Evolutionary conservation across 2,329 filamentous ascomycete genomes (phyloP).

Genomic region (Coniochaeta sp.): DNA sequence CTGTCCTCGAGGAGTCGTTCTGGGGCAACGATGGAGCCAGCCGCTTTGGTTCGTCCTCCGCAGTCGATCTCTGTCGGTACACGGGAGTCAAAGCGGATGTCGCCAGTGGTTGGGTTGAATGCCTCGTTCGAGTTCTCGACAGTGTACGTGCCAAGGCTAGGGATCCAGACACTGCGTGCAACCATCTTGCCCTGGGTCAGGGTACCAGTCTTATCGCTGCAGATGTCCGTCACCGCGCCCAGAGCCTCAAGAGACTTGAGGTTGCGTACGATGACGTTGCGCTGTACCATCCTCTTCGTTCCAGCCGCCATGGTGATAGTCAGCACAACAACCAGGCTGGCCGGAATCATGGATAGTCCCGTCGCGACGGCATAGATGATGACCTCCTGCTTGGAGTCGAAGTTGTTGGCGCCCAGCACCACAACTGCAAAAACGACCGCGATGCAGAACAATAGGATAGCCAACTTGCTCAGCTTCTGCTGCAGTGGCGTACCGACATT

Average conservation of each 20-base stretch:
- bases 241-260: conserved; percentile 59
- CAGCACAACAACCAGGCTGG: conserved; percentile 52
- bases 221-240: conserved; percentile 63
- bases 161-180: conserved; percentile 53
- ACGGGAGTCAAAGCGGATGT: conserved; percentile 32
- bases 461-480: conserved; percentile 59
- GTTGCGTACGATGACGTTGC: conserved; percentile 50
- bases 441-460: conserved; percentile 55
- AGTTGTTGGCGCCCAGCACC: conserved; percentile 31
- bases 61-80: conserved; percentile 17
- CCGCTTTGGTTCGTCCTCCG: conserved; percentile 16
- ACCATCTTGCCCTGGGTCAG: conserved; percentile 62
- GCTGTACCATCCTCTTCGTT: conserved; percentile 45
- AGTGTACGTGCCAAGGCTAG: conserved; percentile 41
- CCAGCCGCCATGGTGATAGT: conserved; percentile 55
- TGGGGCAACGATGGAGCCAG: not conserved
- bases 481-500: conserved; percentile 59
- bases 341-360: conserved; percentile 44
- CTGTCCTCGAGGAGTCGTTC: not conserved
- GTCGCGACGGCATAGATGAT: conserved; percentile 38
- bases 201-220: conserved; percentile 65
- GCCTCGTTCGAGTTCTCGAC: conserved; percentile 50
- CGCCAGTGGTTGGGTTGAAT: conserved; percentile 53
- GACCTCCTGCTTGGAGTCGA: conserved; percentile 37
- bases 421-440: conserved; percentile 35